These are phyloP conservation scores for Viola pubescens DNA, from an alignment of 441 rosid species.

Conservation along the genomic window DNA sequence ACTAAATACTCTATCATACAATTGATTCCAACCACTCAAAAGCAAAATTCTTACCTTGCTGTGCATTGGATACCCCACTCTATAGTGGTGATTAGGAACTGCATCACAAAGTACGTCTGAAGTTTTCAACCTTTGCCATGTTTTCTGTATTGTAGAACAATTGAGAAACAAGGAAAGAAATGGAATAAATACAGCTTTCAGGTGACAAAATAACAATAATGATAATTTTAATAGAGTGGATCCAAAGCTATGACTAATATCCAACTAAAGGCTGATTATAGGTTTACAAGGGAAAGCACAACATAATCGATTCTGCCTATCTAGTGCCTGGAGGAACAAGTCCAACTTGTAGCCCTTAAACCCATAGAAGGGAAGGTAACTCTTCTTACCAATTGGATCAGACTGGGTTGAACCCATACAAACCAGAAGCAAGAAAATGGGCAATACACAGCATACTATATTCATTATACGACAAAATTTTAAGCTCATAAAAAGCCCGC, in stretches of 20 bases:
- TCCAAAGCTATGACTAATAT: no score
- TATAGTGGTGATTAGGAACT: slow-evolving; percentile 62
- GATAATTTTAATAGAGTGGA: no score
- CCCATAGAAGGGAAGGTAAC: neutral
- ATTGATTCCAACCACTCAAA: no score
- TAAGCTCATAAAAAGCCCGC: slow-evolving; percentile 13
- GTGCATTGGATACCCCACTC: slow-evolving; percentile 78
- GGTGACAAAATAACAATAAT: no score
- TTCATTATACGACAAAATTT: neutral
- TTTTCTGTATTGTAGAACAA: slow-evolving; percentile 45
- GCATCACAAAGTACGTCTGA: slow-evolving; percentile 63
- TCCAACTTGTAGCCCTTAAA: no score
- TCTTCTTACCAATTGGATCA: neutral
- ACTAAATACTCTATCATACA: neutral
- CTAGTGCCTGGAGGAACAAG: no score
- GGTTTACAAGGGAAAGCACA: no score
- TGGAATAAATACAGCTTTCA: neutral
- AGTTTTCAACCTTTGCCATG: slow-evolving; percentile 72
- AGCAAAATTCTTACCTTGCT: slow-evolving; percentile 41
- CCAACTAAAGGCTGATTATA: no score
- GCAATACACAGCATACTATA: neutral
- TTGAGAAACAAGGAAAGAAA: neutral
- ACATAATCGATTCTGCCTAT: neutral
- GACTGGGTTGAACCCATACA: no score
- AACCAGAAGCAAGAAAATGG: no score